Evolutionary conservation across 2,329 filamentous ascomycete species (phyloP).

Genomic region (Hymenoscyphus fructigenus): DNA sequence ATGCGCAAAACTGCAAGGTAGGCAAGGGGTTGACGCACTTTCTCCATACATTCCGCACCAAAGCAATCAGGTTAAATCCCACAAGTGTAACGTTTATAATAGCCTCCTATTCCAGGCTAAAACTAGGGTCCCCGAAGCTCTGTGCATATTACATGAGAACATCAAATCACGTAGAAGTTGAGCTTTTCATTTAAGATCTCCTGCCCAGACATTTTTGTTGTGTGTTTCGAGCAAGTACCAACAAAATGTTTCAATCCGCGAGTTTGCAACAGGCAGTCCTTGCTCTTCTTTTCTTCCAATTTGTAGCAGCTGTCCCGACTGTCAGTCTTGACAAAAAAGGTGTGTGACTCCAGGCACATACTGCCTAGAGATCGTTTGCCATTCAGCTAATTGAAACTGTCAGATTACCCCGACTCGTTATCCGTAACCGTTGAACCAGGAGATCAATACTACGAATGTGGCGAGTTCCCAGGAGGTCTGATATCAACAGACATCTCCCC

Average conservation of each 20-base stretch:
- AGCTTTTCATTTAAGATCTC: background rate
- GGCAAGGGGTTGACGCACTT: background rate
- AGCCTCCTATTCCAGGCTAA: constrained; percentile 3
- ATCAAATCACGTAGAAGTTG: background rate
- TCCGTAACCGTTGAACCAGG: constrained; percentile 8
- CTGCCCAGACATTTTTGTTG: background rate
- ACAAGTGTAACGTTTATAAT: constrained; percentile 2
- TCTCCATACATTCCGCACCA: background rate
- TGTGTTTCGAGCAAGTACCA: background rate
- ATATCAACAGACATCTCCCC: background rate
- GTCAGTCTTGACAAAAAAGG: background rate
- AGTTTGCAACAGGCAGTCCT: background rate
- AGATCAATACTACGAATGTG: constrained; percentile 11
- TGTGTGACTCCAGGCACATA: background rate
- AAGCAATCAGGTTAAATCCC: constrained; percentile 7
- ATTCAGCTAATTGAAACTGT: background rate
- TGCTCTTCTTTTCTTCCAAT: background rate
- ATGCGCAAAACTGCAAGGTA: background rate
- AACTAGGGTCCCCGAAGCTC: background rate
- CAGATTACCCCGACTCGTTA: background rate
- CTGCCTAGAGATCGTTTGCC: background rate
- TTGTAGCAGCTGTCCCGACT: background rate
- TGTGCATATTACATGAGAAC: background rate
- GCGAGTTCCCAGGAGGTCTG: constrained; percentile 6
- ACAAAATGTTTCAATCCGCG: background rate